Base-by-base conservation (phyloP, 1,139 yeast genomes). In the Hyphopichia khmerensis region DNA sequence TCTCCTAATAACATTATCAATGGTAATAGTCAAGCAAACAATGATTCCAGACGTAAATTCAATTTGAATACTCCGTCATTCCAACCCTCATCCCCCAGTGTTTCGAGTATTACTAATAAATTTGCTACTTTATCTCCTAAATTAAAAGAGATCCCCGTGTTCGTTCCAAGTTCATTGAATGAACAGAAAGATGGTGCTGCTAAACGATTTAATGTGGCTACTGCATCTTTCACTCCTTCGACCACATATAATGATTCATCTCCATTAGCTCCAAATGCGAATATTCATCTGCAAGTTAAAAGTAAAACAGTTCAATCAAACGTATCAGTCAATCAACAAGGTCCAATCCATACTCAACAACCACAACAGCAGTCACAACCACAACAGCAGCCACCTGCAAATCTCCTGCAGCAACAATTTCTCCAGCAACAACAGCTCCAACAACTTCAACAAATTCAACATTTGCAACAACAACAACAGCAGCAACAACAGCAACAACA, bases 51-150 rank as follows among this genome's bases (percentile, higher is more conserved):
- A 48, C 72, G 75, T 51, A 77, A 75, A 49, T 79, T 82, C 63
- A 82, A 81, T 51, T 67, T 79, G 43, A 82, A 80, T 47, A 79
- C 87, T 0, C 88, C 89, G 0, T 73, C 86, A 3, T 84, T 84
- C 60, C 84, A 80, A 41, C 90, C 85, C 3, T 55, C 69, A 16
- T 49, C 51, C 13, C 17, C 17, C 9, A 14, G 16, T 31, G 59
- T 62, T 39, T 47, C 45, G 56, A 42, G 43, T 36, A 42, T 68
- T 32, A 57, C 74, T 29, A 65, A 64, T 44, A 77, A 77, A 51
- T 75, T 77, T 51, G 57, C 80, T 4, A 59, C 59, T 11, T 56
- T 75, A 43, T 77, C 85, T 2, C 84, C 87, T 3, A 78, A 78
- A 46, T 52, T 81, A n/a, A 70, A 72, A 38, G 79, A 73, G 23